Base-by-base conservation (phyloP, 345 rosid species). In the Camelina sativa region DNA sequence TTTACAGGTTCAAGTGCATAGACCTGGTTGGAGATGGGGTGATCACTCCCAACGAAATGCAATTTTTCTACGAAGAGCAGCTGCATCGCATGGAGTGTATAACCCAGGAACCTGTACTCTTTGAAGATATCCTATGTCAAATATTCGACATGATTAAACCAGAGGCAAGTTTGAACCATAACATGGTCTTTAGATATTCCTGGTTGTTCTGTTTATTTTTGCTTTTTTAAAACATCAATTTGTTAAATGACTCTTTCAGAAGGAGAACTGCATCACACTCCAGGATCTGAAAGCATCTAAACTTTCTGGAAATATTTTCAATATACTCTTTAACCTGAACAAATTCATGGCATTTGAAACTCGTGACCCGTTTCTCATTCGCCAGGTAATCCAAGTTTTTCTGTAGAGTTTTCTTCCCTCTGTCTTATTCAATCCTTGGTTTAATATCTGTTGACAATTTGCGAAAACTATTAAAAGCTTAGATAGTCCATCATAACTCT, bases 21-120 rank as follows among this genome's bases (percentile, higher is more conserved):
- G 98, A 93, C 83, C 86, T 93, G 82, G 96, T 76, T 81, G 97
- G 87, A 72, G 89, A 93, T 80, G 98, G 93, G 75, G 71, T 88
- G 71, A 76, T 93, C 71, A 88, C 89, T 16, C 81, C 87, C n/a
- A 89, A 88, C 77, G 98, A 93, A 83, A 74, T 93, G 88, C 92
- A 87, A 62, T 93, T 82, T 79, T 93, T 91, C 81, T 93, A 86
- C 11, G 96, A 89, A 80, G 97, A 91, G 84, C 98, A 93, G 80
- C 80, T 86, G 84, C 91, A 86, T 79, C 90, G 98, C 11, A 86
- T 93, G 93, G 88, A 83, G 73, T 89, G 93, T 86, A 84, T 90
- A 84, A 89, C 88, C 65, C 88, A 86, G 66, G 91, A 89, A 73
- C 86, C 91, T 68, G 93, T 89, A 43, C 84, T 85, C 10, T 91